Evolutionary conservation across 2,329 filamentous ascomycete genomes (phyloP), one percentile per base, ranked within the genome.

Genomic region (Fusarium temperatum): DNA sequence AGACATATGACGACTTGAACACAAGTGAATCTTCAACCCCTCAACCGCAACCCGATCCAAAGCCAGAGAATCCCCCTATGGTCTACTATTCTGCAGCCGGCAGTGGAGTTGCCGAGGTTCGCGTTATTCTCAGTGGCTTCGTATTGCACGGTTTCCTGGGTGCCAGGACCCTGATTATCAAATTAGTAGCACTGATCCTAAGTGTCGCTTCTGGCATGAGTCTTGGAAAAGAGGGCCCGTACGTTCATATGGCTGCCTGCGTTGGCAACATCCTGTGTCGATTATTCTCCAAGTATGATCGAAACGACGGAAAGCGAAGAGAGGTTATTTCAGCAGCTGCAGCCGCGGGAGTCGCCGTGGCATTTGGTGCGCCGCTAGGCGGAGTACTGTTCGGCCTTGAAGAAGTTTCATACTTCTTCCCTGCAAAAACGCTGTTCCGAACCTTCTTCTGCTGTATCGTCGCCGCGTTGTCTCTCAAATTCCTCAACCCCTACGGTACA

Each of bases 401-500:
- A 83, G 96, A 98, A 87, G 95, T 98, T 71, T 91, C 94, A 76
- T 98, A 98, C 82, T 98, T 98, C 83, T 98, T 98, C 81, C 96
- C 96, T 1, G 94, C 96, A 11, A 98, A 99, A 84, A 98, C 96
- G 0, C 88, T 99, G 14, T 99, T 99, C 85, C 88, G 96, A 60
- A 98, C 96, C 0, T 99, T 99, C 83, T 98, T 98, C 83, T 98
- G 96, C 85, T 98, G 96, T 82, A 98, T 98, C 77, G 92, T 93
- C 38, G 95, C 96, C 4, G 95, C 96, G 0, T 84, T 99, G 39
- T 96, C 95, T 3, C 86, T 99, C 76, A 98, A 98, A 79, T 98
- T 98, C 75, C 86, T 98, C 42, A 97, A 99, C 77, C 96, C 96
- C 0, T 99, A 98, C 78, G 96, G 96, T 36, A 98, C 95, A 0